These are phyloP conservation scores for Chimonanthus praecox DNA, from an alignment of 164 flowering plant genomes.

Conservation along the genomic window DNA sequence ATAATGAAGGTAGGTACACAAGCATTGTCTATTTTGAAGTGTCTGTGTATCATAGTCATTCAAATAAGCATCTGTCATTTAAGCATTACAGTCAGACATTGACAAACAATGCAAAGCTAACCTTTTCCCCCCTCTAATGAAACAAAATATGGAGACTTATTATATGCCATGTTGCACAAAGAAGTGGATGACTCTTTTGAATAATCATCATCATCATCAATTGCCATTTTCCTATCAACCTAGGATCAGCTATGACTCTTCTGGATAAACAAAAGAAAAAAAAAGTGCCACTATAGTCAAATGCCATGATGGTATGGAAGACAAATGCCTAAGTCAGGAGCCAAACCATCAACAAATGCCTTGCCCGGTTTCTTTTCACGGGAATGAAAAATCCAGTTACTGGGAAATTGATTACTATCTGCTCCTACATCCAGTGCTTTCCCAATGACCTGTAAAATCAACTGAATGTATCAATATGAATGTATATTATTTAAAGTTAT, in stretches of 20 bases:
- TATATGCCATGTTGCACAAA: too few species aligned
- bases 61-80: too few species aligned
- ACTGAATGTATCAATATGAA: conserved; percentile 29
- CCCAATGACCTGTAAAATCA: conserved; percentile 81
- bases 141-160: too few species aligned
- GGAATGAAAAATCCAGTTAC: conserved; percentile 84
- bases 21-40: too few species aligned
- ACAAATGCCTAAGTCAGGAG: conserved; percentile 31
- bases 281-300: neutral
- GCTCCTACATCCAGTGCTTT: conserved; percentile 94
- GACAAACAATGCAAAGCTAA: too few species aligned
- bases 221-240: too few species aligned
- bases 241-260: neutral
- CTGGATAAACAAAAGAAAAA: neutral
- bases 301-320: neutral
- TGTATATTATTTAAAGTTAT: neutral
- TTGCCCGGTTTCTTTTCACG: conserved; percentile 95
- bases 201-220: too few species aligned
- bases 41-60: too few species aligned
- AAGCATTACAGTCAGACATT: too few species aligned
- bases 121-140: too few species aligned
- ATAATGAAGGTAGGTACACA: too few species aligned
- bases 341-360: conserved; percentile 94
- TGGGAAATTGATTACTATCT: conserved; percentile 85
- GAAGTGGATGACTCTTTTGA: too few species aligned